These are phyloP conservation scores for Eutypa lata DNA, from an alignment of 2,329 filamentous ascomycete species.

Conservation along the genomic window DNA sequence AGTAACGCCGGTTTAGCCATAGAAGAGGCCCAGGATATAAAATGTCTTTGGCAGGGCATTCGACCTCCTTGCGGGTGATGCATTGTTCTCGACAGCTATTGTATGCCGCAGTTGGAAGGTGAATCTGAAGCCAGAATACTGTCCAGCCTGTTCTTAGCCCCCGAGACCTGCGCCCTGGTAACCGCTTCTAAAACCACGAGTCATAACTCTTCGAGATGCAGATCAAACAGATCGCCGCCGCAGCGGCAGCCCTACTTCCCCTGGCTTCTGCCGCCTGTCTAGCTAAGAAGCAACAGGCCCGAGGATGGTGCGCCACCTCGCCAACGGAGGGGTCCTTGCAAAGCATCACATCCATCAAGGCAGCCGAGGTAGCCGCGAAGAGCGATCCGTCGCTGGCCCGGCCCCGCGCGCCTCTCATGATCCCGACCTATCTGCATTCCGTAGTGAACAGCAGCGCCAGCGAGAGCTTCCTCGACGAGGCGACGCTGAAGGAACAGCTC, in stretches of 20 bases:
- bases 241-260: neutral
- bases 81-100: neutral
- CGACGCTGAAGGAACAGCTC: slow-evolving; percentile 1
- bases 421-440: slow-evolving; percentile 4
- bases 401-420: neutral
- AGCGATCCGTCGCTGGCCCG: neutral
- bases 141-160: neutral
- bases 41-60: neutral
- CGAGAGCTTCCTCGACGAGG: neutral
- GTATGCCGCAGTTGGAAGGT: neutral
- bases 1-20: neutral
- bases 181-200: neutral
- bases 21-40: neutral
- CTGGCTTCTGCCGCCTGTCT: neutral
- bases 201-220: neutral
- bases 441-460: slow-evolving; percentile 1
- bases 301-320: neutral
- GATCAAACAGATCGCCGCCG: neutral
- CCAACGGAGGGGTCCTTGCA: neutral
- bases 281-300: neutral
- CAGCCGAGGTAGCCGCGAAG: neutral
- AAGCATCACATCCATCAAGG: neutral
- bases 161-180: neutral
- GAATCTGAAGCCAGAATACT: neutral
- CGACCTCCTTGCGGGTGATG: neutral